Conservation (phyloP, 208 protist genomes). For the Trichomonas vaginalis region DNA sequence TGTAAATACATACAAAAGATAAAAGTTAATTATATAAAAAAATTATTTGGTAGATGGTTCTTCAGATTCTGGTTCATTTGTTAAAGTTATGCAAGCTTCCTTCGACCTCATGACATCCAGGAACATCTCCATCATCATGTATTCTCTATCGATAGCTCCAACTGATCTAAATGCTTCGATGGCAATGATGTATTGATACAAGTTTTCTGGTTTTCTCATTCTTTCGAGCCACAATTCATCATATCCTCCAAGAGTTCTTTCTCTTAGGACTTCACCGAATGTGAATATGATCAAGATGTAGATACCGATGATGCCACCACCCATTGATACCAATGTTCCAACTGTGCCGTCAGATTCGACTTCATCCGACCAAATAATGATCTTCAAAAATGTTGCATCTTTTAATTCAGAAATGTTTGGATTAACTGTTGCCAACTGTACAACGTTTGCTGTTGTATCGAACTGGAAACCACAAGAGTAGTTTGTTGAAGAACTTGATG, state of each 20-base stretch:
- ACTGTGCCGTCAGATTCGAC: neutral
- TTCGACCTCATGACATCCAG: neutral
- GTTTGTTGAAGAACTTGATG: neutral
- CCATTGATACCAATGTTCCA: neutral
- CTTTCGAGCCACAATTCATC: neutral
- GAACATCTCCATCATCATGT: neutral
- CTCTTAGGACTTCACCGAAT: neutral
- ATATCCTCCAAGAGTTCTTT: neutral
- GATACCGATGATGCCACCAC: neutral
- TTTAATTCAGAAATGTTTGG: neutral
- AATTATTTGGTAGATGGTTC: no score
- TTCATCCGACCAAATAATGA: neutral
- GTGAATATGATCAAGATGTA: neutral
- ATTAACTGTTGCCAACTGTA: no score
- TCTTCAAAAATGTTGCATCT: no score
- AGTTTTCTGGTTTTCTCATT: neutral
- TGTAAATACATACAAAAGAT: no score
- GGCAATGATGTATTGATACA: neutral
- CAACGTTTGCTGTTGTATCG: neutral
- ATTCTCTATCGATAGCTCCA: neutral
- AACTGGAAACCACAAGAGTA: neutral
- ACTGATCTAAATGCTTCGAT: neutral
- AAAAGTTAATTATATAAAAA: no score
- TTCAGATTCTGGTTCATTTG: neutral
- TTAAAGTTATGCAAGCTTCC: neutral